Evolutionary conservation across 345 rosid genomes (phyloP).

Genomic region (Eucalyptus pumila): DNA sequence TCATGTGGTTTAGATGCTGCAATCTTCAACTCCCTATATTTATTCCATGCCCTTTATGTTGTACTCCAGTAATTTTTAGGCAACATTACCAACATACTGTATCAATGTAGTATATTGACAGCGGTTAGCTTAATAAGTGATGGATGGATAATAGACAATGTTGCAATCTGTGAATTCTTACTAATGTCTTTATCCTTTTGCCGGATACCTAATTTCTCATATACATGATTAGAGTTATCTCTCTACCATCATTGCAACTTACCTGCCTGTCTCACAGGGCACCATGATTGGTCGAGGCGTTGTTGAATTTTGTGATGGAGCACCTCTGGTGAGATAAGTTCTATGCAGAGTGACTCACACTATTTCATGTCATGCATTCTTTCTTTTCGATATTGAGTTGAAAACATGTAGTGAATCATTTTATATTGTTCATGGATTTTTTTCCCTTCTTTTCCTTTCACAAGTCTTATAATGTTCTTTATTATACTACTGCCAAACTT

Average conservation of each 20-base stretch:
- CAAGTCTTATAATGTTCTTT: background rate
- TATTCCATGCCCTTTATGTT: background rate
- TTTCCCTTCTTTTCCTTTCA: background rate
- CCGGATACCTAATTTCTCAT: background rate
- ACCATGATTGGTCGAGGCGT: constrained; percentile 62
- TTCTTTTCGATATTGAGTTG: background rate
- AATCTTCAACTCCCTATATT: background rate
- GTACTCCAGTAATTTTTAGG: background rate
- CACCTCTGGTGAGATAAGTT: constrained; percentile 54
- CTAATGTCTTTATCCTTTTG: background rate
- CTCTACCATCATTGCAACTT: background rate
- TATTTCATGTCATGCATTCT: too few relatives aligned
- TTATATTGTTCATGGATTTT: background rate
- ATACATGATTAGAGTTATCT: background rate
- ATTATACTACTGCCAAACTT: background rate
- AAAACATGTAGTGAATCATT: background rate
- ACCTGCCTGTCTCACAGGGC: constrained; percentile 30
- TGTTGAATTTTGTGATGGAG: constrained; percentile 77
- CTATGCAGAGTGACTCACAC: background rate
- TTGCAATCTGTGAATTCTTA: background rate
- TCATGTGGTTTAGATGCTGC: background rate
- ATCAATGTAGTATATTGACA: background rate
- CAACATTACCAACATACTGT: background rate
- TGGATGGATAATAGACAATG: background rate
- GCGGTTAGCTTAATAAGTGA: background rate